These are phyloP conservation scores for Ganoderma multipileum DNA, from an alignment of 1,284 basidiomycete genomes.

Conservation along the genomic window DNA sequence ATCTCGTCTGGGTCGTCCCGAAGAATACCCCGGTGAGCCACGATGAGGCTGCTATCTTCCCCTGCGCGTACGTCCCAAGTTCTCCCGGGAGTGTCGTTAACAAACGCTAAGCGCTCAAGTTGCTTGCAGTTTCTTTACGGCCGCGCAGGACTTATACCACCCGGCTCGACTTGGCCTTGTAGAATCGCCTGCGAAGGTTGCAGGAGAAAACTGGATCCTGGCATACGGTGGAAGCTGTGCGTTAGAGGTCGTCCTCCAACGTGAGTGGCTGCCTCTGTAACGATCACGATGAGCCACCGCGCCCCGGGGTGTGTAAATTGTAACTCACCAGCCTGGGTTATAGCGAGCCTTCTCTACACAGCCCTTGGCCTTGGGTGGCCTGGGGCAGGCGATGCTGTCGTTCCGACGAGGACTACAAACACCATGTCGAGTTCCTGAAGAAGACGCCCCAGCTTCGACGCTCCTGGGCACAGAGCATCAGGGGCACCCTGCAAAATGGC, in stretches of 20 bases:
- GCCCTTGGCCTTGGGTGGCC: conserved; percentile 29
- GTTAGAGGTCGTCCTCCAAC: conserved; percentile 28
- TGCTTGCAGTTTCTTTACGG: conserved; percentile 39
- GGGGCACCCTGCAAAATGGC: no score
- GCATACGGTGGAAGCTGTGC: conserved; percentile 25
- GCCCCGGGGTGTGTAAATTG: no score
- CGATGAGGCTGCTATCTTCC: conserved; percentile 49
- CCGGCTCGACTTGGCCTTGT: conserved; percentile 32
- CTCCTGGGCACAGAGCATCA: no score
- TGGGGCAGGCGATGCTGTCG: conserved; percentile 12
- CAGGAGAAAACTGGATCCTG: conserved; percentile 23
- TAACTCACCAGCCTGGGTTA: no score
- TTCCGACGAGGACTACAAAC: no score
- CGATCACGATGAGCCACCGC: no score
- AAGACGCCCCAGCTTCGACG: no score
- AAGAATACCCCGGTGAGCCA: conserved; percentile 34
- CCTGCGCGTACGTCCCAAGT: conserved; percentile 43
- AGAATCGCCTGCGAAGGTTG: conserved; percentile 31
- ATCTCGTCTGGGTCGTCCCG: conserved; percentile 44
- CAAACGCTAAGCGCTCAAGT: not conserved
- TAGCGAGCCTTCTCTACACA: conserved; percentile 35
- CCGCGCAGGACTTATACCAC: conserved; percentile 43
- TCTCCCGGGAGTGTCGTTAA: not conserved
- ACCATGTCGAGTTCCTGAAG: no score
- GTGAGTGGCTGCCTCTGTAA: conserved; percentile 15